Evolutionary conservation across 2,329 filamentous ascomycete genomes (phyloP), one percentile per base, ranked within the genome.

Genomic region (Bipolaris bicolor): DNA sequence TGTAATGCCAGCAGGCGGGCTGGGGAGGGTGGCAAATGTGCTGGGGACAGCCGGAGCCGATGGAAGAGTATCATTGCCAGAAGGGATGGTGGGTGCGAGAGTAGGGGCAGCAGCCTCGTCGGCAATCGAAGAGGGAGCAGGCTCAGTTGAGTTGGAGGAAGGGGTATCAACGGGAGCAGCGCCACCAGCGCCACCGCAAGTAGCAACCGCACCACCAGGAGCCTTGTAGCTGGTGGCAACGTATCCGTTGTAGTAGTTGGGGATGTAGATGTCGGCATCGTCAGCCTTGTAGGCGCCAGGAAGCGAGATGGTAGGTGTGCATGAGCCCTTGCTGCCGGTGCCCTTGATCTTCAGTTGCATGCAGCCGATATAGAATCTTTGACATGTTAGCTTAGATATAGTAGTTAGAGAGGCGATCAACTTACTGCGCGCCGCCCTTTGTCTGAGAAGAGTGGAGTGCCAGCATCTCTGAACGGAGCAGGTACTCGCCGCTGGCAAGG

Each of bases 401-500:
- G 1, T 31, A 31, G n/a, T n/a, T n/a, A 13, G 29, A 11, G 10
- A 13, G 11, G 10, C 5, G 29, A 31, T 31, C 4, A 13, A 31
- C 29, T 31, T 31, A 31, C 67, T 82, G 76, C 3, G 70, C 76
- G 39, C 76, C 76, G 15, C 68, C 71, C 16, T 69, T 53, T 6
- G 65, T 70, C 49, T 73, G 67, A 1, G 76, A 75, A 34, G 73
- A 72, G 67, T 81, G 80, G 7, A 82, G 71, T 4, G 72, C 80
- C 55, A 82, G 78, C 65, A 81, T 81, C 68, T 82, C 80, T 22
- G 76, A 76, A 18, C 80, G 76, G 41, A 81, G 71, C 36, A 76
- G 63, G 52, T 76, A 76, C 55, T 76, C 67, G 41, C 80, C 79
- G 31, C 72, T 74, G 4, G 76, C 70, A 7, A 78, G 65, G 41